Conservation (phyloP, 768 basidiomycete species). For the Udeniomyces megalosporus region DNA sequence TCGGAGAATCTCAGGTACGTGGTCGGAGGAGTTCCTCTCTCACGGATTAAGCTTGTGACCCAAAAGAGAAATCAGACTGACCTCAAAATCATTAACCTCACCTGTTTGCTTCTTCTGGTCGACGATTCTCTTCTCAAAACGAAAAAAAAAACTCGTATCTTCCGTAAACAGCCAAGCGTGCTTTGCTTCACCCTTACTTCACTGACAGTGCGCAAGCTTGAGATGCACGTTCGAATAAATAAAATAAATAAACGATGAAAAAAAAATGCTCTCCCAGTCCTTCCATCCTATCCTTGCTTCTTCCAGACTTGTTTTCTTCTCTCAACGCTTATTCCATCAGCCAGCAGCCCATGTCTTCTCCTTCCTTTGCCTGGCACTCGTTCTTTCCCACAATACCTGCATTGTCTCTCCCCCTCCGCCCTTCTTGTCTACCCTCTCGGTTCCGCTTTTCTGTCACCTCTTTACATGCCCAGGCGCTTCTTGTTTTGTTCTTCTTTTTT, state of each 20-base stretch:
- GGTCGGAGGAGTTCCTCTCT: neutral
- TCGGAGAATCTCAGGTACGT: constrained; percentile 59
- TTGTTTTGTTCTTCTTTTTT: too few species aligned
- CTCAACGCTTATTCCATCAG: neutral
- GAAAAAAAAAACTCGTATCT: too few species aligned
- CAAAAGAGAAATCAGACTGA: constrained; percentile 51
- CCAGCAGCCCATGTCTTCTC: neutral
- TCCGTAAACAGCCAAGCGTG: constrained; percentile 40
- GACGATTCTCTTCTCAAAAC: constrained; percentile 83
- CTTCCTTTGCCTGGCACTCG: neutral
- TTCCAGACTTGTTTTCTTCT: neutral
- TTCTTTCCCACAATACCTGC: neutral
- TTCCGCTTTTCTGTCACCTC: too few species aligned
- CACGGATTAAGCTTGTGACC: neutral
- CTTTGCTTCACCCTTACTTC: constrained; percentile 23
- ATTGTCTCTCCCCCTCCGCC: neutral
- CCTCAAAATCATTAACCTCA: constrained; percentile 22
- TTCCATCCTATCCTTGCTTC: neutral
- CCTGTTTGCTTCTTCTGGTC: constrained; percentile 35
- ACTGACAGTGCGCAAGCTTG: neutral
- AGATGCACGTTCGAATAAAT: too few species aligned
- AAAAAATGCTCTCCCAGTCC: neutral
- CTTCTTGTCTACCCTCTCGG: neutral
- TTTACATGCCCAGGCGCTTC: too few species aligned
- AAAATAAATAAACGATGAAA: too few species aligned